A percentile compares a stretch with the other conserved stretches of the same genome.
phyloP scores from a whole-genome alignment of 2,329 filamentous ascomycete genomes.

The Penicillium sp. region DNA sequence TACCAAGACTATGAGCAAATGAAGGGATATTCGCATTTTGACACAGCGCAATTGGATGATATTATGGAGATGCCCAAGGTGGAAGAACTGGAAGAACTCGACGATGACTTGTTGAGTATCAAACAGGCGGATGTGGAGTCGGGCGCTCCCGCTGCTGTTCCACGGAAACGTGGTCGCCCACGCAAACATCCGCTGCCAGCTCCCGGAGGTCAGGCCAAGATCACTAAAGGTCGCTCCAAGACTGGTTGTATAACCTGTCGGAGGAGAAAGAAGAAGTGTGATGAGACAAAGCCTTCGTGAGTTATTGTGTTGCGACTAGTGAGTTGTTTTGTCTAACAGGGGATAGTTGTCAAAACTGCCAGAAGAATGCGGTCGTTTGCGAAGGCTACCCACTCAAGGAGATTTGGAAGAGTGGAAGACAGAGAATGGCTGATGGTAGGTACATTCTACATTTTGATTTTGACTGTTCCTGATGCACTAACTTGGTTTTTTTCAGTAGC shows the following conservation, averaged over 20 bases:
- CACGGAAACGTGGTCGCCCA: slow-evolving; percentile 72
- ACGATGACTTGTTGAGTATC: slow-evolving; percentile 39
- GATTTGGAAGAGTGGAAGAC: slow-evolving; percentile 82
- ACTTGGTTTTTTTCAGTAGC: slow-evolving; percentile 22
- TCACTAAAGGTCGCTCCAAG: slow-evolving; percentile 70
- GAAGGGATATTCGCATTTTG: slow-evolving; percentile 27
- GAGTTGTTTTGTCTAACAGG: slow-evolving; percentile 7
- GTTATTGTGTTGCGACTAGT: slow-evolving; percentile 3
- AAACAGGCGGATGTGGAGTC: slow-evolving; percentile 33
- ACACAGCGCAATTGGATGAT: slow-evolving; percentile 33
- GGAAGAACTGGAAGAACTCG: slow-evolving; percentile 57
- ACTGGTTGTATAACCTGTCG: slow-evolving; percentile 60
- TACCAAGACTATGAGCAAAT: slow-evolving; percentile 21
- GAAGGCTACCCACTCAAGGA: slow-evolving; percentile 87
- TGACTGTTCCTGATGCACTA: slow-evolving; percentile 6
- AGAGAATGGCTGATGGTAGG: slow-evolving; percentile 66
- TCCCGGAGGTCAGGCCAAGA: slow-evolving; percentile 62
- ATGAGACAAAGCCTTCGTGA: slow-evolving; percentile 47
- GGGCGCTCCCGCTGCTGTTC: slow-evolving; percentile 37
- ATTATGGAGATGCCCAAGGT: slow-evolving; percentile 50
- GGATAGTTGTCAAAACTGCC: slow-evolving; percentile 65
- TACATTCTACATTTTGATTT: slow-evolving; percentile 7
- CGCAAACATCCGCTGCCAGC: slow-evolving; percentile 72
- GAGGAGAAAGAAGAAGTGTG: slow-evolving; percentile 62
- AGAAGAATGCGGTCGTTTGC: slow-evolving; percentile 90